Base-by-base conservation (phyloP, 2,329 filamentous ascomycete genomes). In the Mycosphaerelloides madeirae region DNA sequence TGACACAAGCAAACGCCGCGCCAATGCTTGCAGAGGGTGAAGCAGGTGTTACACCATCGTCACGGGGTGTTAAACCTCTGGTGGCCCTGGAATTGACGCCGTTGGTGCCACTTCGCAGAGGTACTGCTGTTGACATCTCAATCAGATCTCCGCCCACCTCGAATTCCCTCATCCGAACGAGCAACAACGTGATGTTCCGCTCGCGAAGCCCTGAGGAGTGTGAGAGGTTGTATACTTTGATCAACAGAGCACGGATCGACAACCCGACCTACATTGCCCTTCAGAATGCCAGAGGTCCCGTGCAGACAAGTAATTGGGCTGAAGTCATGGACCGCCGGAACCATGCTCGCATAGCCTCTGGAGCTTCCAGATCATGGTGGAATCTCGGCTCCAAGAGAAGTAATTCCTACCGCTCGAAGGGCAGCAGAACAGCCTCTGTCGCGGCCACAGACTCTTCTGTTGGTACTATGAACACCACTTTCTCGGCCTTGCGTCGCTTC, bases 51-150 rank as follows among this genome's bases (percentile, higher is more conserved):
- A 44, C 65, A 63, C 48, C 62, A 7, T 56, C 64, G 6, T 65
- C 57, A 50, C 64, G 49, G 38, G 67, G 43, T 48, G 62, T 64
- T 44, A 70, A 71, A 44, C 80, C 79, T 25, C 67, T 83, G 25
- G 67, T 83, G 48, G 85, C 84, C 5, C 78, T 96, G 28, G 88
- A 95, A 60, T 79, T 98, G 32, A 97, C 91, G 0, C 93, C 93
- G 1, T 74, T 95, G 29, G 91, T 97, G 6, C 85, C 90, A 55
- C 82, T 97, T 49, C 81, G 91, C 51, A 85, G 91, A 59, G 93
- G 90, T 58, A 98, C 89, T 16, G 87, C 86, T 3, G 79, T 98
- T 25, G 93, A 98, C 64, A 87, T 98, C 42, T 93, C 94, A 54
- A 87, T 98, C 53, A 85, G 89, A 38, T 96, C 91, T 6, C 87